phyloP scores from a whole-genome alignment of 306 rosid genomes.

The Acacia acuminata region DNA sequence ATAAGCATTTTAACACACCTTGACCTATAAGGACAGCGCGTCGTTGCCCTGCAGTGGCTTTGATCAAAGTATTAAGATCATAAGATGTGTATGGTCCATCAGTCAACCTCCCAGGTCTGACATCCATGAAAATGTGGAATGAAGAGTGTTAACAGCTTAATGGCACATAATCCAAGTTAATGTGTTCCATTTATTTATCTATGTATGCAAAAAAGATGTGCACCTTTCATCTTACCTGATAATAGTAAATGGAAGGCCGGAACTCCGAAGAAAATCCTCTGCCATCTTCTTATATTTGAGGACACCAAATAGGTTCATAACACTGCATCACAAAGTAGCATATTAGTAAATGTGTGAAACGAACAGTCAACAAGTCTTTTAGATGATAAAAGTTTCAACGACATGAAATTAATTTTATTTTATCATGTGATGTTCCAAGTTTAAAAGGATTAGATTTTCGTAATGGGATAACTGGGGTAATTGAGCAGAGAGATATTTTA shows the following conservation, averaged over 20 bases:
- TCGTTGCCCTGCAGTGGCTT: constrained; percentile 94
- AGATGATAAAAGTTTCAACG: not conserved
- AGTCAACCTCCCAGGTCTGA: constrained; percentile 91
- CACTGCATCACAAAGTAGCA: constrained; percentile 39
- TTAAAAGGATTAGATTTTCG: not conserved
- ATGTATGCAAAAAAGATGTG: constrained; percentile 9
- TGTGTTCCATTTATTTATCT: constrained; percentile 4
- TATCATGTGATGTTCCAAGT: not conserved
- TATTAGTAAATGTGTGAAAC: constrained; percentile 9
- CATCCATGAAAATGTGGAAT: constrained; percentile 30
- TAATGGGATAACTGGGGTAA: not conserved
- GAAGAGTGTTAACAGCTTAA: constrained; percentile 4
- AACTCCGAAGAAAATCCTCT: constrained; percentile 79
- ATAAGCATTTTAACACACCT: constrained; percentile 52
- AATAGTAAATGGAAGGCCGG: constrained; percentile 90
- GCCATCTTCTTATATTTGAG: constrained; percentile 94
- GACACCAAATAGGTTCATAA: constrained; percentile 96
- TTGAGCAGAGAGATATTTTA: not conserved
- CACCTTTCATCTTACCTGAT: constrained; percentile 61
- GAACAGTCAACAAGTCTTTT: constrained; percentile 7
- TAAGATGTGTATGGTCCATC: constrained; percentile 98
- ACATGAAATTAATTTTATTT: not conserved
- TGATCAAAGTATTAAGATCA: constrained; percentile 88
- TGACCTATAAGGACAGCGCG: constrained; percentile 88
- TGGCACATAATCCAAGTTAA: not conserved